A percentile compares a stretch with the other conserved stretches of the same genome.
These are phyloP conservation scores for Cryphonectria parasitica DNA, from an alignment of 2,329 filamentous ascomycete genomes.

Conservation along the genomic window DNA sequence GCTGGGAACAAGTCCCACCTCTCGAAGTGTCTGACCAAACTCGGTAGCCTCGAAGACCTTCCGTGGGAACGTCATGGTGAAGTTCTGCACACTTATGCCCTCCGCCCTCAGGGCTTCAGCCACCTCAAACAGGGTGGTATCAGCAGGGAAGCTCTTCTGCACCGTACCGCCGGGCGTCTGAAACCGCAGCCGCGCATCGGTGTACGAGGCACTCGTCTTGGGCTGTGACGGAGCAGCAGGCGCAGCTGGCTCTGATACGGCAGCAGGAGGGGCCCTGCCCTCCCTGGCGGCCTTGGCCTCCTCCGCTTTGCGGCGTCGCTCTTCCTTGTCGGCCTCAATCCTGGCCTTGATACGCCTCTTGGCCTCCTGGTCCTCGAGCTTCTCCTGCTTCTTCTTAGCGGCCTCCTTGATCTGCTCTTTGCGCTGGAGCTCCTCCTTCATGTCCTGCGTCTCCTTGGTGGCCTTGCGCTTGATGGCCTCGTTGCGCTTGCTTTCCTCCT, in stretches of 20 bases:
- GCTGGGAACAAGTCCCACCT: slow-evolving; percentile 87
- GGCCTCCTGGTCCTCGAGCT: slow-evolving; percentile 80
- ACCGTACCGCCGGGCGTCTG: slow-evolving; percentile 78
- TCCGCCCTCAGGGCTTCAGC: slow-evolving; percentile 76
- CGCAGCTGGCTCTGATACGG: slow-evolving; percentile 49
- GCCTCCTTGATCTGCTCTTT: slow-evolving; percentile 95
- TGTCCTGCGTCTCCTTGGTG: slow-evolving; percentile 84
- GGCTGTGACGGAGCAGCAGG: slow-evolving; percentile 50
- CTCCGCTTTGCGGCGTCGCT: slow-evolving; percentile 83
- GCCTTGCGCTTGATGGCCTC: slow-evolving; percentile 85
- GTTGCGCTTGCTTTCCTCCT: slow-evolving; percentile 81
- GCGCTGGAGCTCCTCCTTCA: slow-evolving; percentile 81
- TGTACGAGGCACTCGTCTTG: slow-evolving; percentile 73
- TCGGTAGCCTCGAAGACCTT: slow-evolving; percentile 77
- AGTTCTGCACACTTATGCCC: slow-evolving; percentile 71
- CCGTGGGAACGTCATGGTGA: slow-evolving; percentile 84
- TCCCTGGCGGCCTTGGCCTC: slow-evolving; percentile 84
- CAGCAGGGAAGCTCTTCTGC: slow-evolving; percentile 84
- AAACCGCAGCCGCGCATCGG: slow-evolving; percentile 78
- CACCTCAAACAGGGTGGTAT: slow-evolving; percentile 92
- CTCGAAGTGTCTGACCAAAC: slow-evolving; percentile 89
- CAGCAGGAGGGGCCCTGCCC: slow-evolving; percentile 59
- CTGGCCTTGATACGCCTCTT: slow-evolving; percentile 89
- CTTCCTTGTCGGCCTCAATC: slow-evolving; percentile 93
- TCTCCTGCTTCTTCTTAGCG: slow-evolving; percentile 83